Conservation (phyloP, 495 filamentous ascomycete genomes). For the Amniculicola lignicola region DNA sequence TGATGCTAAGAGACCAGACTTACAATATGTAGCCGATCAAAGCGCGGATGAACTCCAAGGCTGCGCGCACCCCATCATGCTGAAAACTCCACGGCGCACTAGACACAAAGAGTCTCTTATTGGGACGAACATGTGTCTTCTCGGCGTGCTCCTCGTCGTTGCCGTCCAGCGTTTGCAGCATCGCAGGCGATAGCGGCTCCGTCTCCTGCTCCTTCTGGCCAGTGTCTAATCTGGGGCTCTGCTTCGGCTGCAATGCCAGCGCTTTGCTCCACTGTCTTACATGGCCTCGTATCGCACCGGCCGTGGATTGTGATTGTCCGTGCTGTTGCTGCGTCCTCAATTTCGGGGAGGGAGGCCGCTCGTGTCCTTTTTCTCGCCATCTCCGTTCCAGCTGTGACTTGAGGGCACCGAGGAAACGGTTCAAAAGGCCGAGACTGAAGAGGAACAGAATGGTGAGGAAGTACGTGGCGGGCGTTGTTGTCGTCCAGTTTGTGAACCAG, state of each 20-base stretch:
- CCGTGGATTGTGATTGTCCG: not conserved
- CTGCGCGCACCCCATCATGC: conserved; percentile 8
- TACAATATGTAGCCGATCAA: conserved; percentile 18
- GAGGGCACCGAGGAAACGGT: conserved; percentile 17
- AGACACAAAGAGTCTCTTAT: not conserved
- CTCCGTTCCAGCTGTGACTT: conserved; percentile 12
- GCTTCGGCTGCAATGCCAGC: too few species aligned
- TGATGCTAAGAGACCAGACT: not conserved
- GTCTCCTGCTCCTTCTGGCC: conserved; percentile 7
- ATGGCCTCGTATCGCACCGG: not conserved
- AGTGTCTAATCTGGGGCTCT: not conserved
- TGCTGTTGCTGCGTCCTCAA: not conserved
- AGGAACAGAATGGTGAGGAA: conserved; percentile 15
- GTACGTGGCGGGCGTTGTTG: conserved; percentile 9
- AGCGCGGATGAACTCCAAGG: conserved; percentile 10
- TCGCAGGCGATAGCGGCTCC: conserved; percentile 8
- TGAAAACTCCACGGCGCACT: conserved; percentile 9
- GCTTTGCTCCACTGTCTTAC: conserved; percentile 5
- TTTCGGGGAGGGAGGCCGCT: not conserved
- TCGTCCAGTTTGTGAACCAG: conserved; percentile 16
- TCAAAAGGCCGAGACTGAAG: conserved; percentile 9
- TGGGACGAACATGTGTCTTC: not conserved
- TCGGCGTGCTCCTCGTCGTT: not conserved
- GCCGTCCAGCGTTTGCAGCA: not conserved
- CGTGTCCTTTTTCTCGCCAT: conserved; percentile 4